Conservation (phyloP, 352 stramenopile genomes). For the Thalassiosira delicatula region DNA sequence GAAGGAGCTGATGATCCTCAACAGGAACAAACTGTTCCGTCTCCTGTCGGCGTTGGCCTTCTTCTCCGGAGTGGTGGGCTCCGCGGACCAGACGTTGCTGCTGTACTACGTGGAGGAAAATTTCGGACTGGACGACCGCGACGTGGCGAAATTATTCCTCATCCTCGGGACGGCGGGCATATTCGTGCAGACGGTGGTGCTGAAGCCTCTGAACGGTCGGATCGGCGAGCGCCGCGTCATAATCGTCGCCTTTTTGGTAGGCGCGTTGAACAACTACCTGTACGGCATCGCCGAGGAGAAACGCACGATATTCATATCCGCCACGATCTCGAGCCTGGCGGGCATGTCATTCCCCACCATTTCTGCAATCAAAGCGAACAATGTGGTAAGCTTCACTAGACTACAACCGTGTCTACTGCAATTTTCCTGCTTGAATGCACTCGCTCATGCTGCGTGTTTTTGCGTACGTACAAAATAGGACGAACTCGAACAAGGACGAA, state of each 20-base stretch:
- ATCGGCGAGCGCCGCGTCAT: conserved; percentile 79
- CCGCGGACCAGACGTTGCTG: conserved; percentile 74
- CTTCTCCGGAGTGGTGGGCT: conserved; percentile 71
- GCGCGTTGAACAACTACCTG: conserved; percentile 73
- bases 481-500: conserved; percentile 77
- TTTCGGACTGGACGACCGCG: conserved; percentile 69
- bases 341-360: conserved; percentile 83
- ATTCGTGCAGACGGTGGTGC: conserved; percentile 73
- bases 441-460: too few species aligned
- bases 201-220: conserved; percentile 76
- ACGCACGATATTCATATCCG: conserved; percentile 71
- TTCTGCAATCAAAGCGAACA: conserved; percentile 83
- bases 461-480: too few species aligned
- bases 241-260: conserved; percentile 69
- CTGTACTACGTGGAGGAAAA: conserved; percentile 82
- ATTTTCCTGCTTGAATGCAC: too few species aligned
- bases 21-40: conserved; percentile 78
- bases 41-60: conserved; percentile 76
- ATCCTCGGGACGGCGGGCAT: conserved; percentile 74
- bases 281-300: conserved; percentile 78
- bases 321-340: conserved; percentile 61
- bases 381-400: conserved; percentile 63
- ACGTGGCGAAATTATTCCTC: conserved; percentile 78
- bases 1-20: conserved; percentile 79
- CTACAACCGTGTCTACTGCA: too few species aligned